Conservation (phyloP, 176 grass and related monocot species). For the Stipa capillata region DNA sequence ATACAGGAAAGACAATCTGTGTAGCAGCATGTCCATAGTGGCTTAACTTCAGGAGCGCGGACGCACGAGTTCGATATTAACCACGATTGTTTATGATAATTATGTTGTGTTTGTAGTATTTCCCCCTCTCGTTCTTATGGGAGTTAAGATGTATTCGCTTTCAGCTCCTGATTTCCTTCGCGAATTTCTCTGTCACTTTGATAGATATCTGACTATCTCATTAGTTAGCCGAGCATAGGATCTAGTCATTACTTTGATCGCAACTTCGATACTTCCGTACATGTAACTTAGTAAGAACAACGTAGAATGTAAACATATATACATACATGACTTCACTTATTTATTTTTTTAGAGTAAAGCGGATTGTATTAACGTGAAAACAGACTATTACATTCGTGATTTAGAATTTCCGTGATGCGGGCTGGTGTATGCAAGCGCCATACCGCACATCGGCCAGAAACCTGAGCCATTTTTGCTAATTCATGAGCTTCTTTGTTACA, state of each 20-base stretch:
- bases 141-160: not conserved
- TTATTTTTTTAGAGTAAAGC: too few relatives aligned
- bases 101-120: not conserved
- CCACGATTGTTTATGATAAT: not conserved
- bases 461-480: too few relatives aligned
- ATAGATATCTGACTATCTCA: not conserved
- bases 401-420: too few relatives aligned
- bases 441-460: too few relatives aligned
- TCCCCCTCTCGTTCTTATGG: not conserved
- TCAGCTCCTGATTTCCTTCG: not conserved
- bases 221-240: not conserved
- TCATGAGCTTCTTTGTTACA: too few relatives aligned
- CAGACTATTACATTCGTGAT: too few relatives aligned
- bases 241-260: not conserved
- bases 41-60: not conserved
- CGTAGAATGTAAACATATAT: not conserved
- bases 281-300: not conserved
- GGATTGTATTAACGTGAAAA: too few relatives aligned
- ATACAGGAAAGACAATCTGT: not conserved
- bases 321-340: not conserved
- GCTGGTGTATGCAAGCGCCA: too few relatives aligned
- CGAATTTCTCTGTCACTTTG: not conserved
- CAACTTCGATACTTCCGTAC: not conserved
- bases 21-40: not conserved
- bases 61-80: not conserved